A percentile compares a stretch with the other conserved stretches of the same genome.
These are phyloP conservation scores for Zalaria sp. DNA, from an alignment of 2,329 filamentous ascomycete genomes.

Conservation along the genomic window DNA sequence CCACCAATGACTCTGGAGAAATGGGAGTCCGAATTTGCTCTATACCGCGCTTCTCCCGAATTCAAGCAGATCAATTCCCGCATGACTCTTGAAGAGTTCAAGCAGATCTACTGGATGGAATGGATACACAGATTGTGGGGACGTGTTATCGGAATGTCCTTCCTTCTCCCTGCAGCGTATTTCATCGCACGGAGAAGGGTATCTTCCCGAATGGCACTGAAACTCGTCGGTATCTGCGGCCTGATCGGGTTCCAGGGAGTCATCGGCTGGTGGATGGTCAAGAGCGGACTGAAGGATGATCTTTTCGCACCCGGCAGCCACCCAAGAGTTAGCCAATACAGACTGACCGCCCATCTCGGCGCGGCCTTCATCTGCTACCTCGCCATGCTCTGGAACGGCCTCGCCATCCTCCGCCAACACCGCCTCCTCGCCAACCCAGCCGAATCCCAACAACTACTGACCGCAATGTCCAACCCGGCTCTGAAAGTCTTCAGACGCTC, in stretches of 20 bases:
- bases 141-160: slow-evolving; percentile 76
- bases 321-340: slow-evolving; percentile 88
- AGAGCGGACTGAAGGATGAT: slow-evolving; percentile 88
- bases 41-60: slow-evolving; percentile 86
- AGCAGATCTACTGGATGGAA: slow-evolving; percentile 99
- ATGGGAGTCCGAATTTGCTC: slow-evolving; percentile 87
- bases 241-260: slow-evolving; percentile 92
- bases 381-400: slow-evolving; percentile 83
- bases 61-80: slow-evolving; percentile 83
- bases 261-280: slow-evolving; percentile 99
- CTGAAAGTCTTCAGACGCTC: slow-evolving; percentile 60
- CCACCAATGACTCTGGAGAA: slow-evolving; percentile 65
- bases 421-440: slow-evolving; percentile 55
- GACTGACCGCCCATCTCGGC: slow-evolving; percentile 75
- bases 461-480: slow-evolving; percentile 49
- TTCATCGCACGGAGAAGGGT: slow-evolving; percentile 73
- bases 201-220: slow-evolving; percentile 59
- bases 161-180: slow-evolving; percentile 77
- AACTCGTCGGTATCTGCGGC: slow-evolving; percentile 68
- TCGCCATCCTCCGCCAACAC: slow-evolving; percentile 68
- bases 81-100: slow-evolving; percentile 90
- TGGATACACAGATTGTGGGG: slow-evolving; percentile 95
- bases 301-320: slow-evolving; percentile 83
- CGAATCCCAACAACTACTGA: slow-evolving; percentile 39
- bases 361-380: slow-evolving; percentile 87